A percentile compares a stretch with the other conserved stretches of the same genome.
Evolutionary conservation across 805 yeast genomes (phyloP).

Genomic region (Millerago galiae): DNA sequence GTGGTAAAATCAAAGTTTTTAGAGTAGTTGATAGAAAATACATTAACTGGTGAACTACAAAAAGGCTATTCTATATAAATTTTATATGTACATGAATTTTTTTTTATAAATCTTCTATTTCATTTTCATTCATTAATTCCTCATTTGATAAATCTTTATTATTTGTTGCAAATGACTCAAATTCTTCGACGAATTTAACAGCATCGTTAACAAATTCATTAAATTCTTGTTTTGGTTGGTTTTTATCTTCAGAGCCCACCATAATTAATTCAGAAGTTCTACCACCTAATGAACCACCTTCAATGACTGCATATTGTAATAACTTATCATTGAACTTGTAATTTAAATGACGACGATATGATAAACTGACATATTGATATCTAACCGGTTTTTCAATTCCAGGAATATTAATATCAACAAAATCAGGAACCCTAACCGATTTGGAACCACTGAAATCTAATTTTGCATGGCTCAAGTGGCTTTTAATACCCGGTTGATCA

Average conservation of each 20-base stretch:
- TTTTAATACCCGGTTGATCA: constrained; percentile 36
- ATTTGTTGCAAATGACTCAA: background rate
- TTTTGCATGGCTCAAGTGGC: constrained; percentile 32
- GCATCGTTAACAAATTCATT: constrained; percentile 15
- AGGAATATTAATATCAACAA: constrained; percentile 31
- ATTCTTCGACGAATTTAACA: constrained; percentile 12
- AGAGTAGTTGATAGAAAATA: constrained; percentile 69
- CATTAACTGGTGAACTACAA: constrained; percentile 56
- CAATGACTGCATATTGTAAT: constrained; percentile 40
- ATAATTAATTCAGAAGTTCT: constrained; percentile 42
- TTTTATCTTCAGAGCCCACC: constrained; percentile 23
- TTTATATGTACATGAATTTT: background rate
- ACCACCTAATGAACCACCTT: constrained; percentile 58
- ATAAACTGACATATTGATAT: constrained; percentile 38
- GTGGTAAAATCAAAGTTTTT: constrained; percentile 76
- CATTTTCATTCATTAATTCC: background rate
- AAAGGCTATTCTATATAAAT: background rate
- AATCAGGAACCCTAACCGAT: constrained; percentile 32
- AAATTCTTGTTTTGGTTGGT: constrained; percentile 14
- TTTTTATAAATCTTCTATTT: background rate
- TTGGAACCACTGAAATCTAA: constrained; percentile 35
- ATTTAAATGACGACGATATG: constrained; percentile 40
- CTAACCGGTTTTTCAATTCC: constrained; percentile 31
- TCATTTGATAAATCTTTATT: background rate
- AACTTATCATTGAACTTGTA: constrained; percentile 29